These are phyloP conservation scores for Xylaria curta DNA, from an alignment of 495 filamentous ascomycete species.

Conservation along the genomic window DNA sequence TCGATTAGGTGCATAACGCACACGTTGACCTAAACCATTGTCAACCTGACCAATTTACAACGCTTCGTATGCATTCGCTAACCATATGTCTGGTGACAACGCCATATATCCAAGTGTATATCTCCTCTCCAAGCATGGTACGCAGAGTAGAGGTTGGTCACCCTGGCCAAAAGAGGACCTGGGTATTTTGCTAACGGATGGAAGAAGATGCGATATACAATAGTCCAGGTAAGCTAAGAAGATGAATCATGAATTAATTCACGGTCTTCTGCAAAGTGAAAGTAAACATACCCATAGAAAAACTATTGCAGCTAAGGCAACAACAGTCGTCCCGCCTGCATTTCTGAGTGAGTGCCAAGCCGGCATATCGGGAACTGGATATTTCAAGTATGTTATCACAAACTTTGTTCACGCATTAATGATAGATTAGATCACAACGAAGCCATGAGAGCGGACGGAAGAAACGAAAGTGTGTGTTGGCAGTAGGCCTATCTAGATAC, in stretches of 20 bases:
- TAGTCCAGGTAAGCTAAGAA: not conserved
- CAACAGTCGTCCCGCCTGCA: not conserved
- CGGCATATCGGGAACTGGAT: not conserved
- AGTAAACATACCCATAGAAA: not conserved
- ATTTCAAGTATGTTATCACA: not conserved
- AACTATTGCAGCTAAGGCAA: not conserved
- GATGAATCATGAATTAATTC: not conserved
- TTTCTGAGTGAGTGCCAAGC: not conserved
- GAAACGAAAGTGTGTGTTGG: not conserved
- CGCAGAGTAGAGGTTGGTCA: slow-evolving; percentile 21
- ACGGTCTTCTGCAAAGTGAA: not conserved
- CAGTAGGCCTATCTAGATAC: not conserved
- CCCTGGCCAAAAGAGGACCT: slow-evolving; percentile 20
- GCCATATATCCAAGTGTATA: slow-evolving; percentile 24
- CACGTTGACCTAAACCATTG: not conserved
- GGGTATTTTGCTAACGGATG: slow-evolving; percentile 28
- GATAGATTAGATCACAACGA: not conserved
- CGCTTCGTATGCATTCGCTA: not conserved
- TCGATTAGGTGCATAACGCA: slow-evolving; percentile 13
- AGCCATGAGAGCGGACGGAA: not conserved
- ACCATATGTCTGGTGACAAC: slow-evolving; percentile 29
- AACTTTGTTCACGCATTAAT: not conserved
- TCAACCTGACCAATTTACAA: not conserved
- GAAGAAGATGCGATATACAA: not conserved
- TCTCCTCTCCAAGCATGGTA: slow-evolving; percentile 20